These are phyloP conservation scores for Chloromonas sp. DNA, from an alignment of 163 green algal species.

Conservation along the genomic window DNA sequence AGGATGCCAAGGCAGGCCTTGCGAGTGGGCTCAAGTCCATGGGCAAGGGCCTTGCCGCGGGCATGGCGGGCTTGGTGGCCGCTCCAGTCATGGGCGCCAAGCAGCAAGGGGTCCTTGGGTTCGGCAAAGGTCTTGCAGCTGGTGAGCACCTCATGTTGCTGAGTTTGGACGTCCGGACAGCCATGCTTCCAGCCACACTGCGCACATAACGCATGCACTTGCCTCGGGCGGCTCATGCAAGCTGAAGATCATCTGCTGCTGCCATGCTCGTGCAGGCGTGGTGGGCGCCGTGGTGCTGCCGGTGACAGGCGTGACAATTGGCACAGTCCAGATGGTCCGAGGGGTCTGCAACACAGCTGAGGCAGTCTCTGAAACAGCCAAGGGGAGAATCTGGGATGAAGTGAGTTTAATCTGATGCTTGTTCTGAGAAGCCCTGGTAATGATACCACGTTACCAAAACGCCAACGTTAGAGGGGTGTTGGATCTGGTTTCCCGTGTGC, in stretches of 20 bases:
- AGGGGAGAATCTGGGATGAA: conserved; percentile 75
- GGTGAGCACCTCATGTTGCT: conserved; percentile 30
- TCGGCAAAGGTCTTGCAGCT: conserved; percentile 69
- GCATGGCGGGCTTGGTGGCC: conserved; percentile 62
- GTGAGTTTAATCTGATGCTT: conserved; percentile 11
- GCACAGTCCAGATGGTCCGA: conserved; percentile 62
- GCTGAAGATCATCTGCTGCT: background rate
- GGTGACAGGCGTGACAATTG: conserved; percentile 67
- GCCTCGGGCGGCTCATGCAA: background rate
- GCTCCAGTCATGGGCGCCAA: conserved; percentile 66
- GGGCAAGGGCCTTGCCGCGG: conserved; percentile 62
- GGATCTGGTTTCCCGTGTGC: too few species aligned
- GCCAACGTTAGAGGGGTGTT: too few species aligned
- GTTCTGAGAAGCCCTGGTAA: background rate
- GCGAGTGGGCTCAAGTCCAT: conserved; percentile 66
- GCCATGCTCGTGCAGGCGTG: conserved; percentile 33
- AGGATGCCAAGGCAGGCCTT: conserved; percentile 50
- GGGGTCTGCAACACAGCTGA: conserved; percentile 78
- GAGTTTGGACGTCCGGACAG: background rate
- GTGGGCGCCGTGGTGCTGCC: conserved; percentile 75
- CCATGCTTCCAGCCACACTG: too few species aligned
- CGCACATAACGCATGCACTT: too few species aligned
- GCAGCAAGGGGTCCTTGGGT: conserved; percentile 63
- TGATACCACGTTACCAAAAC: background rate
- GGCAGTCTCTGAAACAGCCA: conserved; percentile 42